Evolutionary conservation across 164 flowering plant species (phyloP).

Genomic region (Vitis rotundifolia): DNA sequence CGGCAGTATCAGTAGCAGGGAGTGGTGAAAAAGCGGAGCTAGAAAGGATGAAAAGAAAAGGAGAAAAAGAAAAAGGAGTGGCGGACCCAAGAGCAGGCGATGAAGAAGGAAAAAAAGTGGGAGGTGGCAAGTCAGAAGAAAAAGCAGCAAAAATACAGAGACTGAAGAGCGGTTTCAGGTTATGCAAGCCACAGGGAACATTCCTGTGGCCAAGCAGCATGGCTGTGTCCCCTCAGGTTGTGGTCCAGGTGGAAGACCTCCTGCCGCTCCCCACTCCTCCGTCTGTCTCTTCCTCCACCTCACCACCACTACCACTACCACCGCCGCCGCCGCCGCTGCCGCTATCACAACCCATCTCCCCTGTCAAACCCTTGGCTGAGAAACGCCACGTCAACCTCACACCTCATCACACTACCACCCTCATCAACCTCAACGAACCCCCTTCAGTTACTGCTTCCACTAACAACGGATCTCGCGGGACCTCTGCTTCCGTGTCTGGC

Average conservation of each 20-base stretch:
- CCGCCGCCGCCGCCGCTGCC: constrained; percentile 2
- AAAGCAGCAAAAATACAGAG: constrained; percentile 56
- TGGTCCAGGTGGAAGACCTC: constrained; percentile 12
- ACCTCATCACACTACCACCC: neutral
- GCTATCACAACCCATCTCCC: constrained; percentile 13
- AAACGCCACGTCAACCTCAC: constrained; percentile 15
- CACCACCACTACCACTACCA: constrained; percentile 12
- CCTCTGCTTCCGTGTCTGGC: neutral
- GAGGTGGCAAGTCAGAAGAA: constrained; percentile 17
- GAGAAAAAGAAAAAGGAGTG: neutral
- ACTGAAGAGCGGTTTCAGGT: constrained; percentile 75
- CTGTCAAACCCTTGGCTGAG: constrained; percentile 48
- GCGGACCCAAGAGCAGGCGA: constrained; percentile 3
- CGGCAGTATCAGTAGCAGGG: constrained; percentile 1
- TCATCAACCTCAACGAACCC: constrained; percentile 25
- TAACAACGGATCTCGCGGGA: neutral
- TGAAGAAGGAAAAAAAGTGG: neutral
- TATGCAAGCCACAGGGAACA: constrained; percentile 66
- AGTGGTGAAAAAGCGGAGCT: constrained; percentile 13
- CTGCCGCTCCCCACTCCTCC: constrained; percentile 48
- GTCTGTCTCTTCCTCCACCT: constrained; percentile 45
- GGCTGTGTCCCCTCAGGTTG: constrained; percentile 18
- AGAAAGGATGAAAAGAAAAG: neutral
- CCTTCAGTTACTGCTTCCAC: neutral
- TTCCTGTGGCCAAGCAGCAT: constrained; percentile 57